Base-by-base conservation (phyloP, 192 early-diverging fungal species). In the Coemansia sp. region DNA sequence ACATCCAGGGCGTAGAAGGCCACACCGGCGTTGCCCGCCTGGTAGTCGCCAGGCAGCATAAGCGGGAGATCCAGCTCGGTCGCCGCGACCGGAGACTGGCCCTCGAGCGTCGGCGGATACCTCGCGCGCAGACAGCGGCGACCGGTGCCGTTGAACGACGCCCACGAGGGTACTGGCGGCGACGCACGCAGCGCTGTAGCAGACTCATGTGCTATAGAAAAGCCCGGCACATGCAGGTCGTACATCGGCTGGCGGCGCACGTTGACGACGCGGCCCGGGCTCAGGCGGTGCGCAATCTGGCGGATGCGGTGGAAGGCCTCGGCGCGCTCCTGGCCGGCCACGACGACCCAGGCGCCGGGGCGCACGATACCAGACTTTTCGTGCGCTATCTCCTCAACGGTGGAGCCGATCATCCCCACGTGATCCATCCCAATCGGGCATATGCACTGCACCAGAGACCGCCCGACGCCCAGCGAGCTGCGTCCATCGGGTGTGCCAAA, bases 321-420 rank as follows among this genome's bases (percentile, higher is more conserved):
- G 8, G 45, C 15, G 26, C 53, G 59, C 25, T 67, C 64, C 56
- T 74, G 71, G 32, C 49, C 54, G 14, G 50, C 71, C 50, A 74
- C 42, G 1, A 74, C 43, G 11, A 74, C 51, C 71, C 71, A 74
- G 20, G 71, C 66, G 2, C 63, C 71, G 2, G 71, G 58, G 3
- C 71, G 58, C 51, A 94, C 78, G 46, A 94, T 94, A 1, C 92
- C 92, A 7, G 81, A 80, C 72, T 94, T 94, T 23, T 89, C 85
- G 3, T 24, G 23, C 0, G 92, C 87, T 35, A 94, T 92, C 41
- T 80, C 74, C 43, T 74, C 67, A 9, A 90, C 54, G 6, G 70
- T 85, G 50, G 60, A 48, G 11, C 92, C 92, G 1, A 94, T 74
- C 22, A 89, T 61, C 18, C 81, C 82, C 14, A 83, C 55, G 47